Evolutionary conservation across 345 rosid genomes (phyloP).

Genomic region (Hypericum perforatum): DNA sequence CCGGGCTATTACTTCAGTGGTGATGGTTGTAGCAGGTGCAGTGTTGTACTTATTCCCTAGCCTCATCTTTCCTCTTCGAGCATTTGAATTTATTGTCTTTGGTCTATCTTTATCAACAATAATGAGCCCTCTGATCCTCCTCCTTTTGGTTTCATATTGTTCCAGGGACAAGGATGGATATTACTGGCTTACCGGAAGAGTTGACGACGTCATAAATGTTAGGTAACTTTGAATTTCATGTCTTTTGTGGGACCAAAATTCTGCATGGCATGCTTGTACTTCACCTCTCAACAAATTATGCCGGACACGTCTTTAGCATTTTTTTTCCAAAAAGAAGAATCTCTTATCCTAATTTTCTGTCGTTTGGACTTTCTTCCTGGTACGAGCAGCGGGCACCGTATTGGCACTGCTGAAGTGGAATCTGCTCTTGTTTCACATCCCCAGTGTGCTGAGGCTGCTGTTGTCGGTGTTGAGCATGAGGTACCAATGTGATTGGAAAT

Average conservation of each 20-base stretch:
- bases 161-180: conserved; percentile 95
- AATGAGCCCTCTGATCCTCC: not conserved
- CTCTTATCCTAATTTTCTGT: not conserved
- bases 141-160: conserved; percentile 16
- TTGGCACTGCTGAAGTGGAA: conserved; percentile 98
- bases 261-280: conserved; percentile 4
- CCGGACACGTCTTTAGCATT: not conserved
- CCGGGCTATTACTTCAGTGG: conserved; percentile 90
- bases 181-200: conserved; percentile 96
- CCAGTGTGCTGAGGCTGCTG: conserved; percentile 96
- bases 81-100: not conserved
- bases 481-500: conserved; percentile 18
- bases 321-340: not conserved
- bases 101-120: not conserved
- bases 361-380: conserved; percentile 3
- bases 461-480: conserved; percentile 92
- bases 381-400: conserved; percentile 84
- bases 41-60: not conserved
- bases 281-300: not conserved
- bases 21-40: conserved; percentile 91
- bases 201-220: conserved; percentile 96
- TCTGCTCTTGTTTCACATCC: conserved; percentile 97
- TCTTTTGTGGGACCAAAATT: not conserved
- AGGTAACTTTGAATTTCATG: conserved; percentile 34
- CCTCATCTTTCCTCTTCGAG: not conserved